Evolutionary conservation across 306 rosid species (phyloP).

Genomic region (Pyrus communis): DNA sequence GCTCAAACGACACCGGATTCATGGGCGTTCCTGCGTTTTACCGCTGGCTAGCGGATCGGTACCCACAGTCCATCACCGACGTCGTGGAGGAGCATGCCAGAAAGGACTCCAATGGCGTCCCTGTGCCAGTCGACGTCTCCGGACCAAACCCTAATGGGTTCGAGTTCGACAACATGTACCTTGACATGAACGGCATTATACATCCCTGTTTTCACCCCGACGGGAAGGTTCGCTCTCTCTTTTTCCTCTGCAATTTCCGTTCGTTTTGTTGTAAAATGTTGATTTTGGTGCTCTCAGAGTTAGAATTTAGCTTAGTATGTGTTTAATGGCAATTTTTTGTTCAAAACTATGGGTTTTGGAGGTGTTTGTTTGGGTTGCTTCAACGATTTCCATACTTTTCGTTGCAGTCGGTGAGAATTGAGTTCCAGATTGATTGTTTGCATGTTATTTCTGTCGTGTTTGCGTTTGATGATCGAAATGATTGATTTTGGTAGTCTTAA

Average conservation of each 20-base stretch:
- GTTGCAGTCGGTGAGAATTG: background rate
- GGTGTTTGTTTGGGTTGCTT: background rate
- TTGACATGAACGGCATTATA: conserved; percentile 93
- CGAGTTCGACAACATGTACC: conserved; percentile 85
- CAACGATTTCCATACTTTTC: background rate
- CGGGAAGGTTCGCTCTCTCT: conserved; percentile 48
- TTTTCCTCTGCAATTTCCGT: background rate
- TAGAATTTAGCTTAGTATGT: background rate
- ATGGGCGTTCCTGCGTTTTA: conserved; percentile 99
- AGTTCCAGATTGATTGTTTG: background rate
- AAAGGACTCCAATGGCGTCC: conserved; percentile 22
- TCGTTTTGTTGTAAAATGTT: background rate
- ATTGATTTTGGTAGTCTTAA: background rate
- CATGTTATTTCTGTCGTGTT: background rate
- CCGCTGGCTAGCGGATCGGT: conserved; percentile 99
- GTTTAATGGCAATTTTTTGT: background rate
- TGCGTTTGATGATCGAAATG: background rate
- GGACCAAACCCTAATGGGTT: conserved; percentile 84
- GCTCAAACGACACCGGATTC: conserved; percentile 30
- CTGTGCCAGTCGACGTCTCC: conserved; percentile 44
- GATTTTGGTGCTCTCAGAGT: background rate
- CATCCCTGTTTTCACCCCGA: conserved; percentile 98
- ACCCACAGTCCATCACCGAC: conserved; percentile 68
- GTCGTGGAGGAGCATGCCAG: conserved; percentile 62
- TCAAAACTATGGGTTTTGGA: background rate